These are phyloP conservation scores for Chaetomidium leptoderma DNA, from an alignment of 495 filamentous ascomycete species.

Conservation along the genomic window DNA sequence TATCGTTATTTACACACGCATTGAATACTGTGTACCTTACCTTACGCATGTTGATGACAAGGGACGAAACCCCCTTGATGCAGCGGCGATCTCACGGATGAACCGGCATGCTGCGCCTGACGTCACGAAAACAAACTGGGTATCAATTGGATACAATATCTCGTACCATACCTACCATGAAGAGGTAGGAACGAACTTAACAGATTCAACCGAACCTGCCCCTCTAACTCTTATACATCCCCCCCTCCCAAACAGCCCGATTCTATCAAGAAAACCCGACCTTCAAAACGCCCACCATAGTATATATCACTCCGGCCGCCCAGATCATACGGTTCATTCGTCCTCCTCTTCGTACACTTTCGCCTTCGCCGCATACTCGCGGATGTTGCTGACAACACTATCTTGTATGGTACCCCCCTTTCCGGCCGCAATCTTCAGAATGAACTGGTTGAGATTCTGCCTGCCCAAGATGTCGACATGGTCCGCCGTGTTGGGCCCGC, in stretches of 20 bases:
- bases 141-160: constrained; percentile 6
- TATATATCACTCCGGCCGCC: background rate
- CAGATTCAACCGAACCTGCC: background rate
- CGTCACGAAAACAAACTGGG: background rate
- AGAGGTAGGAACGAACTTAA: background rate
- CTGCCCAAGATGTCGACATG: constrained; percentile 95
- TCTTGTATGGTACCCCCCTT: constrained; percentile 76
- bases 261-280: background rate
- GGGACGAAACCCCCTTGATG: background rate
- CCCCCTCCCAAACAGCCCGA: background rate
- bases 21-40: too few relatives aligned
- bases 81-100: background rate
- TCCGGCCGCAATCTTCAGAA: constrained; percentile 84
- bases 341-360: constrained; percentile 54
- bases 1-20: too few relatives aligned
- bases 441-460: constrained; percentile 82
- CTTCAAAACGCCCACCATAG: background rate
- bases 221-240: background rate
- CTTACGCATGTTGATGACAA: background rate
- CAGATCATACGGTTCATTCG: background rate
- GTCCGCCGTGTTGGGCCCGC: constrained; percentile 93
- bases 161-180: background rate
- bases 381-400: constrained; percentile 71
- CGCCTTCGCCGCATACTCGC: constrained; percentile 73
- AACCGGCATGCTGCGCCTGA: background rate